Evolutionary conservation across 176 grass and related monocot genomes (phyloP), one percentile per base, ranked within the genome.

Genomic region (Tillandsia leiboldiana): DNA sequence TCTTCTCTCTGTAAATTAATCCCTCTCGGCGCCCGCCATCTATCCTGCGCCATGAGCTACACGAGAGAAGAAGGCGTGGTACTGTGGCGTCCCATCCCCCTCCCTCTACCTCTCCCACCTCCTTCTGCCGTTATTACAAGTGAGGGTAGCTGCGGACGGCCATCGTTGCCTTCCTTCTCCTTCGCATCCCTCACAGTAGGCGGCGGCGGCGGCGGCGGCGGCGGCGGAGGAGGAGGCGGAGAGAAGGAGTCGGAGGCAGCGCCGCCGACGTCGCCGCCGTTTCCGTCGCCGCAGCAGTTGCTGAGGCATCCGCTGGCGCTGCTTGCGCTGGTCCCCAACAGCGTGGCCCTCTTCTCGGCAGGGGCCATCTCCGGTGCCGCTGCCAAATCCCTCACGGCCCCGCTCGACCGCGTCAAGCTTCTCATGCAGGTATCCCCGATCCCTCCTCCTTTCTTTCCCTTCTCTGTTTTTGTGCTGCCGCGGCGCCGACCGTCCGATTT

Each of bases 321-420:
- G 49, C 82, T 97, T 7, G 89, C 94, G 10, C 33, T 92, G 10
- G 86, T 92, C 47, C 94, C 94, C 14, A 87, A 92, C 74, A 85
- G 77, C 66, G 84, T 73, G 71, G 83, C 94, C 42, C 89, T 92
- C 59, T 97, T 97, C 79, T 81, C 82, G 0, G 89, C 89, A 10
- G 94, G 86, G 15, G 94, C 94, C 0, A 66, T 86, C 2, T 82
- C 93, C 5, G 93, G 93, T 20, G 87, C 89, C 22, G 75, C 76
- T 11, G 93, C 93, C 58, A 97, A 92, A 84, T 87, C 89, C 8
- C 33, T 92, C 47, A 97, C 93, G 11, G 89, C 94, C n/a, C 94
- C 89, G 10, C 83, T 97, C 57, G 94, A 97, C 74, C 94, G 94
- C 64, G 84, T 87, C 76, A 97, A 97, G 80, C 78, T 97, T 27